Percentiles rank a stretch among this genome's conserved stretches.
Evolutionary conservation across 208 protist species (phyloP).

Genomic region (Acanthamoeba royreba): DNA sequence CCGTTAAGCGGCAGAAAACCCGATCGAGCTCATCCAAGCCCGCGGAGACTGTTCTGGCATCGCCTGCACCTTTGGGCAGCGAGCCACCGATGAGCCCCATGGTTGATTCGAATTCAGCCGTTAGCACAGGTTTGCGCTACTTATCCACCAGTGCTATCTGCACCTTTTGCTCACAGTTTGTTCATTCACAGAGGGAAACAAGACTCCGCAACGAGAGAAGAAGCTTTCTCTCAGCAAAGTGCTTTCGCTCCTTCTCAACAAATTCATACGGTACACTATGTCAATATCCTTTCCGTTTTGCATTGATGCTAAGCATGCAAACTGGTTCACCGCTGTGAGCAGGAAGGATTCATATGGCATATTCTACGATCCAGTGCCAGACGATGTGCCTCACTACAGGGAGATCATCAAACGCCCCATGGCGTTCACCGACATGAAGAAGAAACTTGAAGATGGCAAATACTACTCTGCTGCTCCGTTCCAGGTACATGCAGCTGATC

Average conservation of each 20-base stretch:
- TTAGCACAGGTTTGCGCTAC: no score
- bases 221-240: background rate
- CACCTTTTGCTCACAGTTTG: background rate
- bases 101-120: no score
- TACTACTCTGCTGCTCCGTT: background rate
- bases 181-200: background rate
- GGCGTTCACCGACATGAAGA: constrained; percentile 13
- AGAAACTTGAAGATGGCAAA: background rate
- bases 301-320: background rate
- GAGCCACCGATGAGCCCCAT: no score
- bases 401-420: constrained; percentile 17
- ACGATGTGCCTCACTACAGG: background rate
- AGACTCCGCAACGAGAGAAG: background rate
- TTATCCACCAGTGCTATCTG: background rate
- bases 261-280: background rate
- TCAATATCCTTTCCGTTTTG: background rate
- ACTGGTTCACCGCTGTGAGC: background rate
- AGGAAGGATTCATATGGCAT: constrained; percentile 5
- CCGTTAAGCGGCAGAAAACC: no score
- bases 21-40: no score
- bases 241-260: background rate
- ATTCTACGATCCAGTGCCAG: constrained; percentile 9
- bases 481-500: background rate
- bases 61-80: no score
- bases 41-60: no score